phyloP scores from a whole-genome alignment of 1,284 basidiomycete genomes.

The Jaminaea rosea region DNA sequence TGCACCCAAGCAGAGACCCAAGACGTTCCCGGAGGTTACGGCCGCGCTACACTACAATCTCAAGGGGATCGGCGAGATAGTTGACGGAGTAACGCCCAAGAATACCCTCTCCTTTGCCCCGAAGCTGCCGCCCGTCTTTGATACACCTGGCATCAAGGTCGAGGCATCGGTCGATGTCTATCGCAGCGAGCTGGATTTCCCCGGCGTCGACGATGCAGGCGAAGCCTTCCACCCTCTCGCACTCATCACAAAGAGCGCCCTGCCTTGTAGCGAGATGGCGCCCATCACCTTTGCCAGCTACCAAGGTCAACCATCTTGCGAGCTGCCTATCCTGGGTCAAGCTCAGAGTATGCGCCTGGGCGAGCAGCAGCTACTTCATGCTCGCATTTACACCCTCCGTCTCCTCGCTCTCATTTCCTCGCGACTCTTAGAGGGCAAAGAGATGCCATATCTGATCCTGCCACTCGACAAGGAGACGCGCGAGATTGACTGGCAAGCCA shows the following conservation, averaged over 20 bases:
- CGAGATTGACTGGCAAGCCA: neutral
- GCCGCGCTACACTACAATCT: neutral
- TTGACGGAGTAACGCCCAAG: neutral
- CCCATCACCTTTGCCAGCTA: neutral
- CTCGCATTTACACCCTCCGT: neutral
- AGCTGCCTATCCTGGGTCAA: neutral
- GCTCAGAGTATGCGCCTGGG: neutral
- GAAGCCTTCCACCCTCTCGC: neutral
- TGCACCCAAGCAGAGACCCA: constrained; percentile 11
- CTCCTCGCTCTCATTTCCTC: neutral
- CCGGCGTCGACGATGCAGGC: neutral
- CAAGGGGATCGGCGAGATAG: neutral
- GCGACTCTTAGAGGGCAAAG: neutral
- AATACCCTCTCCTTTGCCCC: neutral
- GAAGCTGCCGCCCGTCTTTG: neutral
- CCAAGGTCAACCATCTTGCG: neutral
- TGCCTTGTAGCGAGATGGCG: neutral
- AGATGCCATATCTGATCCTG: neutral
- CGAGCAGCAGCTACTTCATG: neutral
- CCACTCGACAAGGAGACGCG: neutral
- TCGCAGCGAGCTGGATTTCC: neutral
- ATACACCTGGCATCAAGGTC: neutral
- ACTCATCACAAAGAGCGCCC: neutral
- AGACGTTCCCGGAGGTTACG: neutral
- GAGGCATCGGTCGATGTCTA: neutral